Conservation (phyloP, 257 asterid species). For the Perilla frutescens region DNA sequence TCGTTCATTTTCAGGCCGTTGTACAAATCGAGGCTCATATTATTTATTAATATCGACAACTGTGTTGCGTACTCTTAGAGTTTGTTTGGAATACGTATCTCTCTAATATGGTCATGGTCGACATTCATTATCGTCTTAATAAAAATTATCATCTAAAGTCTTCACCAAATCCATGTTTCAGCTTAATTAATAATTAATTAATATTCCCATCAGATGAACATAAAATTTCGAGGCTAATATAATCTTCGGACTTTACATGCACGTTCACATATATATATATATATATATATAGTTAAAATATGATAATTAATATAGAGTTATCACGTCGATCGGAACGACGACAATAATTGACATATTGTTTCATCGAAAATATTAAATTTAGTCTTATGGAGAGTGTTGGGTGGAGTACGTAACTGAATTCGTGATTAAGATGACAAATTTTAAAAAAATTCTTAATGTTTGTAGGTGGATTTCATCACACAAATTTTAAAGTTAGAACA, state of each 20-base stretch:
- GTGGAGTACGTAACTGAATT: too few relatives aligned
- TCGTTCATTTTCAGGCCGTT: background rate
- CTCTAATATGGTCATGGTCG: background rate
- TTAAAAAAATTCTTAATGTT: too few relatives aligned
- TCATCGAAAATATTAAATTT: too few relatives aligned
- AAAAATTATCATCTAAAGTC: background rate
- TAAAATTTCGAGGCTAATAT: background rate
- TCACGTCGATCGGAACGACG: too few relatives aligned
- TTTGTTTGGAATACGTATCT: background rate
- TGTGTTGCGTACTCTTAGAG: background rate
- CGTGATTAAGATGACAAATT: too few relatives aligned
- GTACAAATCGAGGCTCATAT: background rate
- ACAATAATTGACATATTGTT: too few relatives aligned
- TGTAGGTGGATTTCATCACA: too few relatives aligned
- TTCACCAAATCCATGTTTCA: background rate
- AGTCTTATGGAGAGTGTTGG: too few relatives aligned
- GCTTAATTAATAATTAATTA: background rate
- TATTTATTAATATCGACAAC: slow-evolving; percentile 4
- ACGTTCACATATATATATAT: background rate
- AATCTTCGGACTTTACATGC: background rate
- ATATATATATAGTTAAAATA: too few relatives aligned
- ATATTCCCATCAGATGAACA: background rate
- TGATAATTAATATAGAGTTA: too few relatives aligned
- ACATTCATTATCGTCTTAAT: background rate
- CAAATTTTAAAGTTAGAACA: too few relatives aligned